Base-by-base conservation (phyloP, 768 basidiomycete genomes). In the Russula sp. region DNA sequence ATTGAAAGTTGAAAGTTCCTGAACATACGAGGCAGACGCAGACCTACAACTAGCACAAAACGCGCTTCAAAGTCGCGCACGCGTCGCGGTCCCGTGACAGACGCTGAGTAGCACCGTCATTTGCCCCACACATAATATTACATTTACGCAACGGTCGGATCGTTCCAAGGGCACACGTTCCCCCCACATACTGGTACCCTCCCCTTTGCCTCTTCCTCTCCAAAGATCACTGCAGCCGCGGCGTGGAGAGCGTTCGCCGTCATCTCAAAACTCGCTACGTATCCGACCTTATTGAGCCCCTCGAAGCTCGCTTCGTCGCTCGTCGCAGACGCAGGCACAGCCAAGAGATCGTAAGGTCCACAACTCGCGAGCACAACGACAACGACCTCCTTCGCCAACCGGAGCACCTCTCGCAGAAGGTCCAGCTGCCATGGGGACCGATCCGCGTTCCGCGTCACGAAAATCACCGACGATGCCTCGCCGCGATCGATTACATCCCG, bases 321-420 rank as follows among this genome's bases (percentile, higher is more conserved):
- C n/a, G n/a, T n/a, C n/a, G 25, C 25, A 29, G 25, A 29, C 25
- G 25, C 25, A 29, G 25, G 25, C 25, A 29, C 1, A 29, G 25
- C 3, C 14, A 77, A 71, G 11, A 85, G 60, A 63, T 88, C 86
- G 65, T 87, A 88, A 34, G 86, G 86, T n/a, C 78, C 81, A 67
- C 85, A 85, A 41, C 82, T 85, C 20, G 83, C 78, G 0, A 88
- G 63, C 14, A 87, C 69, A 1, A 85, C 74, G 38, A 85, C 36
- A 13, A 7, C 36, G 36, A 38, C 9, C 9, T 38, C 70, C 18
- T 74, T 71, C 47, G 25, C 25, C 25, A 29, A 29, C 25, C 3
- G 25, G 25, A 72, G 47, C 46, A 77, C 64, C 39, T 66, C 62
- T 50, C 62, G 68, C 57, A 86, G 64, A 41, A 74, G 73, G 11